Base-by-base conservation (phyloP, 2,329 filamentous ascomycete genomes). In the Cladophialophora chaetospira region DNA sequence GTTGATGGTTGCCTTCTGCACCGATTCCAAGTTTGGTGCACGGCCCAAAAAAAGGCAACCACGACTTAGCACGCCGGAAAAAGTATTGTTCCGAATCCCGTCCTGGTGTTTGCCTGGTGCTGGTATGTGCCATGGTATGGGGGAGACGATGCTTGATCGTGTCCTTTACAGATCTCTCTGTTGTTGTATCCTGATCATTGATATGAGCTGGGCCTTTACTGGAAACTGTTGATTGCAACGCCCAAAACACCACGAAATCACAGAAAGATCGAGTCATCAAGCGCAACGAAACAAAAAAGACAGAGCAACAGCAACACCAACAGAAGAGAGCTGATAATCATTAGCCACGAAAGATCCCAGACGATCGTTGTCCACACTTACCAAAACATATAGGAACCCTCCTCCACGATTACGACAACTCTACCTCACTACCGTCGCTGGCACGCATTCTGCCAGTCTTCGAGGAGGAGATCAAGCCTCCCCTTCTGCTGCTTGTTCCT, bases 361-460 rank as follows among this genome's bases (percentile, higher is more conserved):
- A 17, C 10, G 33, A 48, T 11, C 42, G n/a, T 13, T 13, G n/a
- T 50, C 19, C 13, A 29, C 28, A 50, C 47, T 50, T 19, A 50
- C 47, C 33, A 19, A 21, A 40, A 38, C 46, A 50, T 36, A 23
- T 49, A 40, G 47, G n/a, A 50, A 40, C 28, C 33, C 21, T 9
- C 44, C 10, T 29, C 33, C 17, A n/a, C 13, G 42, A 5, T 15
- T 25, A 15, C 21, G n/a, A n/a, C n/a, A n/a, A n/a, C n/a, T n/a
- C 42, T n/a, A 38, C 13, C n/a, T 44, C 42, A 26, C 23, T 28
- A 13, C 23, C 4, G 36, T n/a, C 23, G 9, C 23, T 44, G 9
- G 29, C 13, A 50, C 15, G 25, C 49, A 4, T 29, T 40, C 17
- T 52, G 17, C 36, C 33, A 26, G 25, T 15, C 49, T n/a, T 5